Conservation (phyloP, 768 basidiomycete genomes). For the Lactarius pseudohatsudake region DNA sequence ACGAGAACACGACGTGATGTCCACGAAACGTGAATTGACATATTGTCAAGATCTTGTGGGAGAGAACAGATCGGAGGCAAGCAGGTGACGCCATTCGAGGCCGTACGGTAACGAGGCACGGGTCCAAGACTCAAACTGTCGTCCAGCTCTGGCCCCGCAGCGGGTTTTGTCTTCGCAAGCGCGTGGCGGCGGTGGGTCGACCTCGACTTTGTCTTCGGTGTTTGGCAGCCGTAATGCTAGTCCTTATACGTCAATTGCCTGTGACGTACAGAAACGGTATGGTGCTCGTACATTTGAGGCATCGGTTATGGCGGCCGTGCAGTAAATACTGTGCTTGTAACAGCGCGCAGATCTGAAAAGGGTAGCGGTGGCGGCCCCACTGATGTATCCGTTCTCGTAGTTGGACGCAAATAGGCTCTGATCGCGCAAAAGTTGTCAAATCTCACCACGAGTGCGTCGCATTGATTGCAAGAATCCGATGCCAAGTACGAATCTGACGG, state of each 20-base stretch:
- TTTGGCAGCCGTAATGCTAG: not conserved
- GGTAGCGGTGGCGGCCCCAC: not conserved
- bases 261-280: not conserved
- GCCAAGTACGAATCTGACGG: not conserved
- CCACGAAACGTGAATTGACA: no score
- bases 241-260: not conserved
- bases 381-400: not conserved
- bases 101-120: not conserved
- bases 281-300: not conserved
- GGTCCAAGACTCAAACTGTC: not conserved
- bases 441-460: not conserved
- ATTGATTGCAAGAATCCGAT: not conserved
- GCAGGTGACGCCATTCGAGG: not conserved
- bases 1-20: not conserved
- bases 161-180: not conserved
- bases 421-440: not conserved
- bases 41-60: no score
- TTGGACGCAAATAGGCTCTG: not conserved
- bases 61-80: not conserved
- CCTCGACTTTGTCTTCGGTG: conserved; percentile 1
- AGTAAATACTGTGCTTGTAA: not conserved
- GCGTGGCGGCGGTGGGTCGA: not conserved
- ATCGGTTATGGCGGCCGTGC: not conserved
- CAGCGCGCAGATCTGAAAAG: not conserved
- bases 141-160: not conserved